A percentile compares a stretch with the other conserved stretches of the same genome.
Conservation (phyloP, 768 basidiomycete species). For the Mycena venus region DNA sequence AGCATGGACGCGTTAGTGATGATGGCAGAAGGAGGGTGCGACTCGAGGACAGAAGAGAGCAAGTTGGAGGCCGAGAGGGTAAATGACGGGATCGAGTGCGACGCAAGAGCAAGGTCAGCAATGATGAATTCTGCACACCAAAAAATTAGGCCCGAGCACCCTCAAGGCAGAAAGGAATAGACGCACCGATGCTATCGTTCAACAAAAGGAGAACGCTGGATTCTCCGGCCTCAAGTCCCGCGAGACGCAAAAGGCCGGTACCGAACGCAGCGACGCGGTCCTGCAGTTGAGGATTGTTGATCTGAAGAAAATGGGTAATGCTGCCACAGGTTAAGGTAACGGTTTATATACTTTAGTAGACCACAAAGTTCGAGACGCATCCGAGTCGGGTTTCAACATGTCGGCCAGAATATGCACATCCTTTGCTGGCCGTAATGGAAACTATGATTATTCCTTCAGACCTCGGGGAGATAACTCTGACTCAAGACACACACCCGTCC, state of each 20-base stretch:
- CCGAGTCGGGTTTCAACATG: slow-evolving; percentile 74
- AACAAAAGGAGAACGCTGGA: slow-evolving; percentile 83
- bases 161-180: neutral
- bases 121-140: slow-evolving; percentile 76
- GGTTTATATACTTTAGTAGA: slow-evolving; percentile 71
- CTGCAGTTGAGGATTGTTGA: slow-evolving; percentile 79
- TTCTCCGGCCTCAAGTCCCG: slow-evolving; percentile 65
- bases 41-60: slow-evolving; percentile 74
- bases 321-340: neutral
- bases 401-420: slow-evolving; percentile 78
- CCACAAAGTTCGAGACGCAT: slow-evolving; percentile 83
- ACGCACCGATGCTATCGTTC: slow-evolving; percentile 82
- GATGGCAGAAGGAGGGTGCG: slow-evolving; percentile 79
- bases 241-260: slow-evolving; percentile 75
- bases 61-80: slow-evolving; percentile 73
- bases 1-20: slow-evolving; percentile 78
- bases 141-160: neutral
- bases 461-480: neutral
- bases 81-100: slow-evolving; percentile 75
- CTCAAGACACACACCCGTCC: slow-evolving; percentile 70
- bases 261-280: slow-evolving; percentile 80
- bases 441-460: slow-evolving; percentile 58
- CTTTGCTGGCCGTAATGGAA: slow-evolving; percentile 79
- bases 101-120: slow-evolving; percentile 82
- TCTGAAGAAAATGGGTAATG: slow-evolving; percentile 56